These are phyloP conservation scores for Scleroderma bovista DNA, from an alignment of 768 basidiomycete genomes.

Conservation along the genomic window DNA sequence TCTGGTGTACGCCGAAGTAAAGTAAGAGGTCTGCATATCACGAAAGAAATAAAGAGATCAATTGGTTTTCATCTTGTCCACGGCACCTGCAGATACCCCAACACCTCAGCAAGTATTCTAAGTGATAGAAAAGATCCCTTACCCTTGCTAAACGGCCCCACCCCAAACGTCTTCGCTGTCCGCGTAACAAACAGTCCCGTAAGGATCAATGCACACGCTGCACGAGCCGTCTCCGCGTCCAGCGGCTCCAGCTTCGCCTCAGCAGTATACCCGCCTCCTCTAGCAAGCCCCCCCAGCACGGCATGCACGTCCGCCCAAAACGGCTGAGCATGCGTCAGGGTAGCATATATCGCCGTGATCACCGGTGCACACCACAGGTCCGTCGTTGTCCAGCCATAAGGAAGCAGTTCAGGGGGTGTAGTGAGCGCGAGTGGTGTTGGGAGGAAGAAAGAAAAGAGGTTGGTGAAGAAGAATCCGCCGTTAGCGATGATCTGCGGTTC, in stretches of 20 bases:
- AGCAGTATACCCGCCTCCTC: conserved; percentile 24
- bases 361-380: conserved; percentile 86
- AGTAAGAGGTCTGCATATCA: too few relatives aligned
- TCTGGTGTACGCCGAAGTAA: too few relatives aligned
- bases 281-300: conserved; percentile 43
- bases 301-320: conserved; percentile 65
- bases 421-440: conserved; percentile 62
- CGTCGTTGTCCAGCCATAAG: conserved; percentile 80
- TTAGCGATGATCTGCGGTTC: conserved; percentile 58
- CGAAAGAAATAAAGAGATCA: neutral
- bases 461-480: conserved; percentile 75
- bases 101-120: neutral
- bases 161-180: conserved; percentile 58
- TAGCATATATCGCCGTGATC: conserved; percentile 72
- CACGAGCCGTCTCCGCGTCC: conserved; percentile 61
- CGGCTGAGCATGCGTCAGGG: conserved; percentile 82
- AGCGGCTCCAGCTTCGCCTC: conserved; percentile 37
- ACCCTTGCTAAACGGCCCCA: conserved; percentile 14
- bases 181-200: conserved; percentile 56
- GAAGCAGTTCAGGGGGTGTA: conserved; percentile 74
- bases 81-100: conserved; percentile 1
- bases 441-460: conserved; percentile 69
- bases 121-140: neutral
- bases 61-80: conserved; percentile 27
- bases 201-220: conserved; percentile 65